Evolutionary conservation across 768 basidiomycete genomes (phyloP).

Genomic region (Ramaria sp.): DNA sequence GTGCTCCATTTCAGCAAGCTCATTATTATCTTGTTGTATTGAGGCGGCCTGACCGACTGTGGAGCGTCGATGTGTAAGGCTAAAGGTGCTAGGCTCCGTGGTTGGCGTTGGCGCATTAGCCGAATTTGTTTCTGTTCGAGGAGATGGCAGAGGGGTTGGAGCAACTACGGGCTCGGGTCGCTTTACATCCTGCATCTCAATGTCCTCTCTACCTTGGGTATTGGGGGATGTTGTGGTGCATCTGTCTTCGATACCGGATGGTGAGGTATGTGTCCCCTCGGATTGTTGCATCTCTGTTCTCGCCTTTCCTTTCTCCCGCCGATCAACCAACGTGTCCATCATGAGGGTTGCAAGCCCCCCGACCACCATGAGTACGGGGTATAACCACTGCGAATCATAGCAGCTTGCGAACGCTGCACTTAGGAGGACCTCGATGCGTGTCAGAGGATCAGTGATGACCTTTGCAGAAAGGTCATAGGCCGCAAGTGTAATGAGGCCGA

Average conservation of each 20-base stretch:
- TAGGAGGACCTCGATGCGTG: conserved; percentile 30
- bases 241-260: background rate
- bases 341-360: conserved; percentile 29
- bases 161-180: background rate
- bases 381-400: conserved; percentile 43
- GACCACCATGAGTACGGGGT: conserved; percentile 32
- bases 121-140: too few relatives aligned
- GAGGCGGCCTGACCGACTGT: background rate
- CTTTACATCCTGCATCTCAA: background rate
- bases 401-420: conserved; percentile 37
- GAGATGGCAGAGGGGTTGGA: background rate
- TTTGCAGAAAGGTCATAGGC: conserved; percentile 35
- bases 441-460: conserved; percentile 34
- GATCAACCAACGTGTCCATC: conserved; percentile 24
- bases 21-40: background rate
- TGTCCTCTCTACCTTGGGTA: background rate
- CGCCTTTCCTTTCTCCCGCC: background rate
- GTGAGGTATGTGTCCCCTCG: background rate
- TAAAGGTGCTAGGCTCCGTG: background rate
- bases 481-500: conserved; percentile 42
- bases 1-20: background rate
- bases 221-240: too few relatives aligned
- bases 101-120: background rate
- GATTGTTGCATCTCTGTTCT: background rate
- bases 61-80: background rate